Evolutionary conservation across 768 basidiomycete species (phyloP).

Genomic region (Tulasnella sp.): DNA sequence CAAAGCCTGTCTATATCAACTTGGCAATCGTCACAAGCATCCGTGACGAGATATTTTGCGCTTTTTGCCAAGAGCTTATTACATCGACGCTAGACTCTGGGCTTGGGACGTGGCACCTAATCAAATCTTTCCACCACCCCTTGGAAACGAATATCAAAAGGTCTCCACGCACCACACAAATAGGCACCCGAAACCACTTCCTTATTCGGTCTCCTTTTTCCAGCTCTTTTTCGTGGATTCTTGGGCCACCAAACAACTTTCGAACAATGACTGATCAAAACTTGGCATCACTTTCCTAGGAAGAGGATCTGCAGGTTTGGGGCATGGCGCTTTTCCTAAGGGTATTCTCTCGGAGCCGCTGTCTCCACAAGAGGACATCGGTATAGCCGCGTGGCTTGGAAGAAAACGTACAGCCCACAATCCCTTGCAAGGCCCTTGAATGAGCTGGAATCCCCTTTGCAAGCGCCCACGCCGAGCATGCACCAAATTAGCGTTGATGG

Average conservation of each 20-base stretch:
- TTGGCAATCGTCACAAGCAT: background rate
- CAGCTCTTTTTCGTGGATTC: background rate
- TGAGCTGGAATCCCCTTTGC: background rate
- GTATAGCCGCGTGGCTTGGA: background rate
- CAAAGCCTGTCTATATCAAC: background rate
- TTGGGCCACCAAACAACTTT: background rate
- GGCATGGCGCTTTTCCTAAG: background rate
- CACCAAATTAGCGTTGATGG: background rate
- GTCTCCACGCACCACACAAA: background rate
- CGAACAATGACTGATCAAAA: background rate
- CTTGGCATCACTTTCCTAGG: background rate
- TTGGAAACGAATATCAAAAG: background rate
- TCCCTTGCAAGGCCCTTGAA: background rate
- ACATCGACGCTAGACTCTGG: background rate
- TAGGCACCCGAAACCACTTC: slow-evolving; percentile 8
- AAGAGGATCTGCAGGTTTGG: background rate
- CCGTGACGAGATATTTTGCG: background rate
- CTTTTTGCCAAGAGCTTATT: background rate
- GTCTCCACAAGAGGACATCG: background rate
- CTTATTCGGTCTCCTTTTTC: background rate
- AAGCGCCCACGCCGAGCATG: background rate
- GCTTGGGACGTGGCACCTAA: background rate
- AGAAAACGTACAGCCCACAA: too few relatives aligned
- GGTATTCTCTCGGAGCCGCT: background rate
- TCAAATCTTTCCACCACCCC: background rate